Evolutionary conservation across 2,329 filamentous ascomycete genomes (phyloP).

Genomic region (Colletotrichum tropicale): DNA sequence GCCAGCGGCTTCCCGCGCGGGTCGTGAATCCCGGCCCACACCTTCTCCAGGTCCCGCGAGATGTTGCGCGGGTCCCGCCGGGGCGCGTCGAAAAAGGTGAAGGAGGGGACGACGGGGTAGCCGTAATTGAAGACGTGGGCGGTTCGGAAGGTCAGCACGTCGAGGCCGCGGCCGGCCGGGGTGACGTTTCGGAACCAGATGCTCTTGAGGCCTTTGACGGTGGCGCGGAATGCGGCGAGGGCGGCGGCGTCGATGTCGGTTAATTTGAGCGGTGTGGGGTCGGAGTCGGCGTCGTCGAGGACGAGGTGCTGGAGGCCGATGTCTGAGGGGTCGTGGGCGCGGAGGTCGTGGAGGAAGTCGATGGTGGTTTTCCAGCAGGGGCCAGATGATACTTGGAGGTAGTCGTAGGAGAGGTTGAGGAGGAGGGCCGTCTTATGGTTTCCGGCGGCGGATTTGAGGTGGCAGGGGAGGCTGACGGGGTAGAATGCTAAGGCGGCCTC

Average conservation of each 20-base stretch:
- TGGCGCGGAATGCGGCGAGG: not conserved
- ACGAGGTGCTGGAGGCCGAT: not conserved
- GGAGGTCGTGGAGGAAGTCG: constrained; percentile 12
- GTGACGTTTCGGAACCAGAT: constrained; percentile 1
- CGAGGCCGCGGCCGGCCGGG: not conserved
- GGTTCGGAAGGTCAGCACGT: not conserved
- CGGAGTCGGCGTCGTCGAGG: not conserved
- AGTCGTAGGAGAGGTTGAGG: constrained; percentile 1
- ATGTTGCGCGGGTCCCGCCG: not conserved
- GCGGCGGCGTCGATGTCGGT: not conserved
- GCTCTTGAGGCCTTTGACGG: not conserved
- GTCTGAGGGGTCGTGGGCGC: not conserved
- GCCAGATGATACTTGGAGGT: not conserved
- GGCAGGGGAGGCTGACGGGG: not conserved
- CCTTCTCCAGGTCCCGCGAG: not conserved
- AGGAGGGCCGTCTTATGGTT: not conserved
- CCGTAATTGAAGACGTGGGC: constrained; percentile 8
- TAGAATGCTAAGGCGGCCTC: not conserved
- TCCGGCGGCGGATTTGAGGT: not conserved
- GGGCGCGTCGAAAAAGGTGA: constrained; percentile 6
- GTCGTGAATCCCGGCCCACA: not conserved
- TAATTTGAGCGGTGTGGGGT: not conserved
- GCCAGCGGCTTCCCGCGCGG: not conserved
- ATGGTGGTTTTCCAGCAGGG: not conserved
- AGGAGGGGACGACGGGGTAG: not conserved